A percentile compares a stretch with the other conserved stretches of the same genome.
Conservation (phyloP, 331 rosid species). For the Arachis monticola region DNA sequence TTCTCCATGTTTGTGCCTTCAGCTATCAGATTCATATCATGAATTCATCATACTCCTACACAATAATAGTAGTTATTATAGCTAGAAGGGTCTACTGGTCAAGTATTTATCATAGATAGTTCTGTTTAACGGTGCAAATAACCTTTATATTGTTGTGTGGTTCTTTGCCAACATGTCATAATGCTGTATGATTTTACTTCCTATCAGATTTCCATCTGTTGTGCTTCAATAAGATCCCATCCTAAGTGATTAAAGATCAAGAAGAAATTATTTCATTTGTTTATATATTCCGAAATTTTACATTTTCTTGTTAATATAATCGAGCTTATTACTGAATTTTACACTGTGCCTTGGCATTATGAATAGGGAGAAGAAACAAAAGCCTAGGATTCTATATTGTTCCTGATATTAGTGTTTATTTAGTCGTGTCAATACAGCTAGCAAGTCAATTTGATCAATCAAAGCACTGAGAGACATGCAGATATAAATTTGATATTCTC, state of each 20-base stretch:
- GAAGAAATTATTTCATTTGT: too few relatives aligned
- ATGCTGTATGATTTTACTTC: not conserved
- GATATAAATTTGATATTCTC: conserved; percentile 23
- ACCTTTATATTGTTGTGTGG: too few relatives aligned
- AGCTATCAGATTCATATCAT: not conserved
- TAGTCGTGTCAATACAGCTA: too few relatives aligned
- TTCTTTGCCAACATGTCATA: not conserved
- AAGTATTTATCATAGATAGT: not conserved
- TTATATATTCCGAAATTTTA: not conserved
- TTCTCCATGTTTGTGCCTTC: not conserved
- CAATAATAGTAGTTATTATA: conserved; percentile 5
- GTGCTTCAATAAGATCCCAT: conserved; percentile 16
- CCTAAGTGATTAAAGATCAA: conserved; percentile 14
- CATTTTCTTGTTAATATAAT: conserved; percentile 32
- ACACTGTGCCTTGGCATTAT: conserved; percentile 2
- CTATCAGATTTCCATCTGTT: not conserved
- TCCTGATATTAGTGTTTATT: not conserved
- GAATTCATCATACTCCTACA: not conserved
- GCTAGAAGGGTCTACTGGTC: not conserved
- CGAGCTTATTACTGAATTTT: not conserved
- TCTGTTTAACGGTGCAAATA: too few relatives aligned
- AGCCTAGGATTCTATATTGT: conserved; percentile 5
- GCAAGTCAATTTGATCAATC: not conserved
- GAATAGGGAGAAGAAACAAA: not conserved
- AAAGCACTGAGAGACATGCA: conserved; percentile 6